A percentile compares a stretch with the other conserved stretches of the same genome.
These are phyloP conservation scores for Pseudogymnoascus sp. DNA, from an alignment of 2,329 filamentous ascomycete genomes.

Conservation along the genomic window DNA sequence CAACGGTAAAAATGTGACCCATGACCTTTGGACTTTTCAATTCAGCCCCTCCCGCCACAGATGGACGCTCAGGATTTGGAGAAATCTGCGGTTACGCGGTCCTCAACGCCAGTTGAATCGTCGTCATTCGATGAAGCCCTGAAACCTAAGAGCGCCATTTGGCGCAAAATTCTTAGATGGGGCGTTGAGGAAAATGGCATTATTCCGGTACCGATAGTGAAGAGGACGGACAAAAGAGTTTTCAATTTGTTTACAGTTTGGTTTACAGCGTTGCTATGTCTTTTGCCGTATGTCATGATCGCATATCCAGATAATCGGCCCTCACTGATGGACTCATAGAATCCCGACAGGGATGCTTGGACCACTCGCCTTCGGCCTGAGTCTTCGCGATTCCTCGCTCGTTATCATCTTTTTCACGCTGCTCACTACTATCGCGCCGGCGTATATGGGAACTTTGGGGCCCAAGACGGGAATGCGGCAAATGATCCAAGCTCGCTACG, in stretches of 20 bases:
- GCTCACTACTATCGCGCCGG: conserved; percentile 45
- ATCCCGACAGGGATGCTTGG: conserved; percentile 59
- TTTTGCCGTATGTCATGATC: conserved; percentile 41
- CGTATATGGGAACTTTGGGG: conserved; percentile 50
- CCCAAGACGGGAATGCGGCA: conserved; percentile 58
- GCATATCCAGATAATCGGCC: background rate
- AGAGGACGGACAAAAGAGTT: conserved; percentile 46
- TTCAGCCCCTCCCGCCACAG: background rate
- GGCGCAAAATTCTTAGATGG: conserved; percentile 13
- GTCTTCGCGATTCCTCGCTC: conserved; percentile 47
- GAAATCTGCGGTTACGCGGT: background rate
- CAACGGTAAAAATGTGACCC: background rate
- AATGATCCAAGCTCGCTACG: conserved; percentile 57
- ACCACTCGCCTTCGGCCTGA: conserved; percentile 46
- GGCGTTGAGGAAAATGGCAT: conserved; percentile 49
- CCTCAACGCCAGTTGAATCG: background rate
- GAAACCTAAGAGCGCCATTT: conserved; percentile 5
- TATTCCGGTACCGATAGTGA: conserved; percentile 46
- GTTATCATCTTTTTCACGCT: conserved; percentile 58
- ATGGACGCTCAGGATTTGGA: background rate
- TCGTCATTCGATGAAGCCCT: background rate
- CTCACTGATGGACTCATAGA: conserved; percentile 26
- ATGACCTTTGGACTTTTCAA: background rate
- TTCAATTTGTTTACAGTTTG: conserved; percentile 53
- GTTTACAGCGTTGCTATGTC: conserved; percentile 49